These are phyloP conservation scores for carrot (Daucus carota) DNA, from an alignment of 129 eudicot species.

Conservation along the genomic window DH1_v3.0 NC_030385.2:36917001-36917500, in stretches of 20 bases:
- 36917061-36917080: neutral
- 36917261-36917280: neutral
- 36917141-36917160: slow-evolving; percentile 83
- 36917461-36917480: slow-evolving; percentile 92
- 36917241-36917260: slow-evolving; percentile 23
- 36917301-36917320: neutral
- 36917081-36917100: slow-evolving; percentile 91
- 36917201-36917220: slow-evolving; percentile 59
- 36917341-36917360: slow-evolving; percentile 77
- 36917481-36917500: slow-evolving; percentile 96
- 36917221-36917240: slow-evolving; percentile 64
- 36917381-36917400: slow-evolving; percentile 86
- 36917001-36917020: neutral
- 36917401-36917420: slow-evolving; percentile 83
- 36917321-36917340: slow-evolving; percentile 83
- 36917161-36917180: slow-evolving; percentile 79
- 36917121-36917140: slow-evolving; percentile 48
- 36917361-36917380: slow-evolving; percentile 89
- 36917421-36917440: slow-evolving; percentile 83
- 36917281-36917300: neutral
- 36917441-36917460: slow-evolving; percentile 85
- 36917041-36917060: neutral
- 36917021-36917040: neutral
- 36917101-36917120: slow-evolving; percentile 51
- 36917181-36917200: slow-evolving; percentile 76